Conservation (phyloP, 2,329 filamentous ascomycete species). For the Venturia effusa region DNA sequence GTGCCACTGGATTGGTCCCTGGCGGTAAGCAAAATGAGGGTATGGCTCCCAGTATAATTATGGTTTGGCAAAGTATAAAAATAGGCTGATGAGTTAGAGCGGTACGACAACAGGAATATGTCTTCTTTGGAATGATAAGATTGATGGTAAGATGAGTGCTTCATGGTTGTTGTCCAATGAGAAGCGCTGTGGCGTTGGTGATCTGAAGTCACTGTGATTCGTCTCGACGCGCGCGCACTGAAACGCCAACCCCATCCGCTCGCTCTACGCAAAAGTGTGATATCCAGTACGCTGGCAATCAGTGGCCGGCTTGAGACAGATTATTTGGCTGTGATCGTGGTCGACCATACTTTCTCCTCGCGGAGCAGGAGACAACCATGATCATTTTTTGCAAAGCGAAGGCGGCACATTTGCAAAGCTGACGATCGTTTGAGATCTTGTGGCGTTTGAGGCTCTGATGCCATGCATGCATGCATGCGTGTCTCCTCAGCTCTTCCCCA, state of each 20-base stretch:
- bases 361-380: not conserved
- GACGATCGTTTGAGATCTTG: not conserved
- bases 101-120: not conserved
- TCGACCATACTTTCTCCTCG: not conserved
- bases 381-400: not conserved
- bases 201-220: not conserved
- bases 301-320: not conserved
- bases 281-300: not conserved
- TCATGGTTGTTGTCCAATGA: not conserved
- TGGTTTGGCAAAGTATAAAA: not conserved
- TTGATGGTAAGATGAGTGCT: not conserved
- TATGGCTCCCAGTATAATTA: no score
- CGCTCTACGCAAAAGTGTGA: not conserved
- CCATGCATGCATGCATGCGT: not conserved
- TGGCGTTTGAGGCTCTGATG: not conserved
- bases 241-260: not conserved
- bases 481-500: not conserved
- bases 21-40: not conserved
- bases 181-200: not conserved
- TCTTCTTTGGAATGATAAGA: not conserved
- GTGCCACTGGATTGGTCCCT: not conserved
- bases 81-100: not conserved
- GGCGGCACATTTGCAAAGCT: not conserved
- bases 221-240: not conserved
- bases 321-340: not conserved